These are phyloP conservation scores for Fusarium sp. DNA, from an alignment of 2,329 filamentous ascomycete genomes.

Conservation along the genomic window DNA sequence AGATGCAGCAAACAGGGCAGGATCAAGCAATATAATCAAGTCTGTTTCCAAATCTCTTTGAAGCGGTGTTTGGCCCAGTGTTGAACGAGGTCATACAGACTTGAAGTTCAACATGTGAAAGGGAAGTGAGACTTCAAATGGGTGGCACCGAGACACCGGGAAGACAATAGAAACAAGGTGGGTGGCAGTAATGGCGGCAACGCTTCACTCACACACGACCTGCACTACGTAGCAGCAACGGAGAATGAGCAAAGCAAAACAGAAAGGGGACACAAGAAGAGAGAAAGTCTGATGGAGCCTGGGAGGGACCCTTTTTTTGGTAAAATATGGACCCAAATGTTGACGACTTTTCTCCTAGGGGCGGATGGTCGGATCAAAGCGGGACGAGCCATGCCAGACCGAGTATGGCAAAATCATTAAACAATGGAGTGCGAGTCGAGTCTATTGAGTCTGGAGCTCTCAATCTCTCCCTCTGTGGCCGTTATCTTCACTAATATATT, in stretches of 20 bases:
- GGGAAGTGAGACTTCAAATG: slow-evolving; percentile 8
- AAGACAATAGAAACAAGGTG: slow-evolving; percentile 11
- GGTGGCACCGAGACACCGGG: slow-evolving; percentile 3
- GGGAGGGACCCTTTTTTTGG: slow-evolving; percentile 27
- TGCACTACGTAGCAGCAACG: slow-evolving; percentile 28
- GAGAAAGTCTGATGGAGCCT: slow-evolving; percentile 39
- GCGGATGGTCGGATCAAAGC: slow-evolving; percentile 40
- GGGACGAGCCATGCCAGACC: slow-evolving; percentile 38
- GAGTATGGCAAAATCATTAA: slow-evolving; percentile 25
- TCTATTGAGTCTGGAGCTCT: slow-evolving; percentile 5
- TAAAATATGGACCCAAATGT: slow-evolving; percentile 37
- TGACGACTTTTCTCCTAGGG: slow-evolving; percentile 36
- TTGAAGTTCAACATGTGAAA: slow-evolving; percentile 15
- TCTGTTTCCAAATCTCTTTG: neutral
- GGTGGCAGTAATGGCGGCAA: slow-evolving; percentile 5
- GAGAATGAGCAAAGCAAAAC: slow-evolving; percentile 28
- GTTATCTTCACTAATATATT: slow-evolving; percentile 21
- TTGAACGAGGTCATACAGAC: slow-evolving; percentile 3
- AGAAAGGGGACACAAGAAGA: slow-evolving; percentile 26
- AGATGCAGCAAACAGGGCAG: neutral
- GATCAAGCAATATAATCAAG: neutral
- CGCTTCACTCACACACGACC: slow-evolving; percentile 15
- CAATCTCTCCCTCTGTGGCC: slow-evolving; percentile 5
- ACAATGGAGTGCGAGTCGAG: slow-evolving; percentile 13
- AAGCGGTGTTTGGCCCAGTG: slow-evolving; percentile 3